phyloP scores from a whole-genome alignment of 805 yeast genomes.

The Schwanniomyces occidentalis region DNA sequence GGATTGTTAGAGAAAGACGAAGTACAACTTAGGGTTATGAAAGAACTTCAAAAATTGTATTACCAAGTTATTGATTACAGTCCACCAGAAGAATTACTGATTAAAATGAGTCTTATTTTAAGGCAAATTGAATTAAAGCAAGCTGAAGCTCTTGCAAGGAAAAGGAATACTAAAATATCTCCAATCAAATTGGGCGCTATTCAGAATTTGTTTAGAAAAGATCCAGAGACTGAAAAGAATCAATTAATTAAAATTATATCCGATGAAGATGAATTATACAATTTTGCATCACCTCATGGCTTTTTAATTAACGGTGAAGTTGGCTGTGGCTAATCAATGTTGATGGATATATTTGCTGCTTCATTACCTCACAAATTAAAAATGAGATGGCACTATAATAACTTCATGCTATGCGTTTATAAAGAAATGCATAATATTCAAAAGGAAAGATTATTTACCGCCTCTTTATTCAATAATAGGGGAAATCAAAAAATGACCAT shows the following conservation, averaged over 20 bases:
- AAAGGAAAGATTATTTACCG: constrained; percentile 40
- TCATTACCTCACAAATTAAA: constrained; percentile 64
- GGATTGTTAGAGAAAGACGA: constrained; percentile 58
- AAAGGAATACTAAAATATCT: constrained; percentile 12
- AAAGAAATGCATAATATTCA: constrained; percentile 59
- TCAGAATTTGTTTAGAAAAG: constrained; percentile 27
- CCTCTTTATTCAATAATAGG: constrained; percentile 19
- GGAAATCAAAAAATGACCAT: constrained; percentile 29
- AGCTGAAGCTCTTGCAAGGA: constrained; percentile 20
- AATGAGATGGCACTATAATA: constrained; percentile 70
- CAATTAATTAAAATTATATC: constrained; percentile 52
- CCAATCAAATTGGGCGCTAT: constrained; percentile 17
- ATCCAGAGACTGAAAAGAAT: constrained; percentile 28
- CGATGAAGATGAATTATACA: constrained; percentile 59
- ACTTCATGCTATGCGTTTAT: constrained; percentile 68
- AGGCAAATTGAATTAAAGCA: constrained; percentile 34
- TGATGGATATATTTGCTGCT: constrained; percentile 70
- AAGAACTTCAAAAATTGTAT: constrained; percentile 62
- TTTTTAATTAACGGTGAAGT: constrained; percentile 63
- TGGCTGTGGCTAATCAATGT: constrained; percentile 75
- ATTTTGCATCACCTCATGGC: constrained; percentile 64
- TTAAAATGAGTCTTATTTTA: constrained; percentile 42
- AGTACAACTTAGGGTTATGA: constrained; percentile 61
- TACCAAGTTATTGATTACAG: constrained; percentile 56
- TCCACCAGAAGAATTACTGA: constrained; percentile 51